phyloP scores from a whole-genome alignment of 225 moss, liverwort and hornwort genomes.

The Bryoerythrophyllum caledonicum region DNA sequence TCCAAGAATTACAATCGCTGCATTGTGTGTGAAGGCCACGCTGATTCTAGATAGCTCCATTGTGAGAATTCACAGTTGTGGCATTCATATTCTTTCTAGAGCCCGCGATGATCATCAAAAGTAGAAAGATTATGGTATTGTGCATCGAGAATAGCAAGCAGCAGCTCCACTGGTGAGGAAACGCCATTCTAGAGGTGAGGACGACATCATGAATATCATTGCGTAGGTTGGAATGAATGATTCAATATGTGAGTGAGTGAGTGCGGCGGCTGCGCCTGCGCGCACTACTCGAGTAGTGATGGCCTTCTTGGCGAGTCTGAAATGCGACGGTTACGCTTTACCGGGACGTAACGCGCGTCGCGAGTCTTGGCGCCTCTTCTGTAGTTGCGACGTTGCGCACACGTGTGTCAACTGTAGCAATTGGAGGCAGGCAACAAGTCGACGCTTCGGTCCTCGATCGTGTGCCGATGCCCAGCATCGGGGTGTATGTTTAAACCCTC shows the following conservation, averaged over 20 bases:
- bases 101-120: no score
- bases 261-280: neutral
- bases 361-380: slow-evolving; percentile 1
- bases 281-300: slow-evolving; percentile 2
- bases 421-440: slow-evolving; percentile 12
- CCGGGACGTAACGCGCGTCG: slow-evolving; percentile 19
- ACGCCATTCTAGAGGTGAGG: slow-evolving; percentile 5
- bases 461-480: no score
- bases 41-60: slow-evolving; percentile 5
- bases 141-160: no score
- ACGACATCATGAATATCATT: neutral
- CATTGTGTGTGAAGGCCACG: neutral
- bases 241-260: neutral
- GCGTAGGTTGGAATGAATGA: slow-evolving; percentile 12
- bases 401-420: slow-evolving; percentile 15
- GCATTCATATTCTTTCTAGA: no score
- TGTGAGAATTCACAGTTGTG: slow-evolving; percentile 21
- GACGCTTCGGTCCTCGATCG: no score
- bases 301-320: slow-evolving; percentile 18
- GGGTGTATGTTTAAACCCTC: neutral
- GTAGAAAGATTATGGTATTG: no score
- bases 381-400: slow-evolving; percentile 17
- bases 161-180: neutral
- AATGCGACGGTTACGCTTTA: slow-evolving; percentile 25
- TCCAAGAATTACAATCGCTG: neutral